Evolutionary conservation across 2,329 filamentous ascomycete species (phyloP), one percentile per base, ranked within the genome.

Genomic region (Colletotrichum melonis): DNA sequence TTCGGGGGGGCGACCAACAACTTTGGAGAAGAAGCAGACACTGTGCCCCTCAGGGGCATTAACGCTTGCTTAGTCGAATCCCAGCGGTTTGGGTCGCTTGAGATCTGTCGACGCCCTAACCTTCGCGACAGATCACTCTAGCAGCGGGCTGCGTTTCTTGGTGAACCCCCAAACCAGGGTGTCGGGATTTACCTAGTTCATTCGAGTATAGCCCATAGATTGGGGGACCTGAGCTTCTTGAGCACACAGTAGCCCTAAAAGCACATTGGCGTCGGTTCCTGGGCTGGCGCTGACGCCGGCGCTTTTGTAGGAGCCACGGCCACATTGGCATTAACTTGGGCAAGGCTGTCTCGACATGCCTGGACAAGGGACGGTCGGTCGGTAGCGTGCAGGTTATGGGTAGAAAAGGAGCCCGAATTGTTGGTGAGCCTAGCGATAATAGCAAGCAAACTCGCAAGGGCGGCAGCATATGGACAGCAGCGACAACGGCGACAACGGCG

Each of bases 71-170:
- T 75, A 75, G 74, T 75, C 67, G 54, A 67, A 65, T 73, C 74
- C 74, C 74, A 67, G 72, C 60, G 58, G 72, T 58, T 74, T 72
- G 74, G 74, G 72, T 75, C 74, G 74, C 74, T 74, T 74, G 72
- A 75, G 72, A 75, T 75, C 73, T 74, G 73, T 74, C 73, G 67
- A 74, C 71, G 72, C 74, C 72, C 74, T 75, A 75, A 74, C 67
- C 60, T 70, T 74, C 72, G 67, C 64, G 72, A 75, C 59, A 75
- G 74, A 75, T 75, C 67, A 75, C 63, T 75, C 74, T 74, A 68
- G 74, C 72, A 73, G 70, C 63, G 71, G 71, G 71, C 58, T 74
- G 74, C 67, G 63, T 74, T 74, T 72, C 72, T 74, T 74, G 72
- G 72, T 71, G 72, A 74, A 74, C 74, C 74, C 73, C 71, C 74